phyloP scores from a whole-genome alignment of 805 yeast species.

The Barnettozyma pratensis region DNA sequence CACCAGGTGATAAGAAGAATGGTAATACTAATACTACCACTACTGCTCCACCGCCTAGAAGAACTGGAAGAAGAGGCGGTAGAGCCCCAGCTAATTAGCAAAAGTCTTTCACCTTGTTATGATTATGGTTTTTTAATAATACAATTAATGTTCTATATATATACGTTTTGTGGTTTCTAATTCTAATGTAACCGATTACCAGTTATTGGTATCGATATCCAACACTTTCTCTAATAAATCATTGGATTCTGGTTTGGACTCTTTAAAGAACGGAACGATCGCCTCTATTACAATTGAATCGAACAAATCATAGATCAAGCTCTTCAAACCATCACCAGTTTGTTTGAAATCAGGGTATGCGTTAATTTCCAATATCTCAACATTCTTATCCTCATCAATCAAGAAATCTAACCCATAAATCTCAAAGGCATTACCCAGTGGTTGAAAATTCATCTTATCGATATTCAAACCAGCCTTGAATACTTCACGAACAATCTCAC shows the following conservation, averaged over 20 bases:
- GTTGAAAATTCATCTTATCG: constrained; percentile 81
- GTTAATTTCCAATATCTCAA: constrained; percentile 75
- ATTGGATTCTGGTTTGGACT: not conserved
- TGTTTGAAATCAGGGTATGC: constrained; percentile 97
- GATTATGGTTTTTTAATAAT: not conserved
- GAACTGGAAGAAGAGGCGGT: constrained; percentile 20
- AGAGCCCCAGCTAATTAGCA: not conserved
- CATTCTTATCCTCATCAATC: constrained; percentile 51
- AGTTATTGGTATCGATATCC: constrained; percentile 29
- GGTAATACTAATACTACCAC: constrained; percentile 5
- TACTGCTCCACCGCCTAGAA: constrained; percentile 15
- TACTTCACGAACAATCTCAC: constrained; percentile 58
- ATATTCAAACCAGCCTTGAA: constrained; percentile 78
- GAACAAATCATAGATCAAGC: constrained; percentile 61
- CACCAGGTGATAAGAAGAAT: constrained; percentile 3
- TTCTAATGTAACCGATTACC: constrained; percentile 22
- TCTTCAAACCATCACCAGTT: constrained; percentile 75
- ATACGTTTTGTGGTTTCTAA: not conserved
- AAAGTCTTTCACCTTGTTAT: not conserved
- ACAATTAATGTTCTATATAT: not conserved
- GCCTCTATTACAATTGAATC: constrained; percentile 45
- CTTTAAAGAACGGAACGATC: constrained; percentile 43
- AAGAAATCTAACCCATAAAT: constrained; percentile 86
- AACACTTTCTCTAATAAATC: constrained; percentile 36
- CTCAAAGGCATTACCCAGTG: constrained; percentile 77